Percentiles rank a stretch among this genome's conserved stretches.
These are phyloP conservation scores for Umbelopsis isabellina DNA, from an alignment of 192 early-diverging fungal species.

Conservation along the genomic window DNA sequence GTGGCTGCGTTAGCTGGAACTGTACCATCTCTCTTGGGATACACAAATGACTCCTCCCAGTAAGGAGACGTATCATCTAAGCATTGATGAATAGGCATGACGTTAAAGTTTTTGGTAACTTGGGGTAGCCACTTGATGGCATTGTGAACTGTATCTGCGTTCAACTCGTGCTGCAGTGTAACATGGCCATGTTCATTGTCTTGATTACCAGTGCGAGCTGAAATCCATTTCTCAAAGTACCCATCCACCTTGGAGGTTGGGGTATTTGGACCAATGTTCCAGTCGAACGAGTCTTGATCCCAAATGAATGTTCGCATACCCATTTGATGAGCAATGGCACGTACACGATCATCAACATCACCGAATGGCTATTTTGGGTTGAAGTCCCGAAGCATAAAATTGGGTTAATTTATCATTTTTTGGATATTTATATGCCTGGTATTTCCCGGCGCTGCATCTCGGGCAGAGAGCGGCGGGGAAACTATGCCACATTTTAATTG, in stretches of 20 bases:
- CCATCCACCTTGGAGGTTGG: conserved; percentile 9
- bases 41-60: conserved; percentile 35
- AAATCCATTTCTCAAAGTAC: conserved; percentile 4
- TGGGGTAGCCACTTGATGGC: conserved; percentile 43
- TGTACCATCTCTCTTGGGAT: conserved; percentile 19
- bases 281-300: conserved; percentile 27
- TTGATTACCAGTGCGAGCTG: neutral
- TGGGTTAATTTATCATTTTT: no score
- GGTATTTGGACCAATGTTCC: conserved; percentile 14
- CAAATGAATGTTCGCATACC: conserved; percentile 38
- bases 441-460: no score
- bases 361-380: conserved; percentile 45
- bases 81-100: conserved; percentile 35
- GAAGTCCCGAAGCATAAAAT: no score
- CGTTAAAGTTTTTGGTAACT: conserved; percentile 31
- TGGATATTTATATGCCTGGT: no score
- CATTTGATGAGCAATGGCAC: conserved; percentile 51
- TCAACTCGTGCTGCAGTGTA: conserved; percentile 44
- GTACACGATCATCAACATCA: conserved; percentile 62
- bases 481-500: no score
- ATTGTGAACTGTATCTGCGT: conserved; percentile 30
- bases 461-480: no score
- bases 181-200: conserved; percentile 28
- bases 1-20: neutral
- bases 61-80: conserved; percentile 39